Evolutionary conservation across 106 monocot genomes (phyloP).

Genomic region (Alisma plantagoaquatica): DNA sequence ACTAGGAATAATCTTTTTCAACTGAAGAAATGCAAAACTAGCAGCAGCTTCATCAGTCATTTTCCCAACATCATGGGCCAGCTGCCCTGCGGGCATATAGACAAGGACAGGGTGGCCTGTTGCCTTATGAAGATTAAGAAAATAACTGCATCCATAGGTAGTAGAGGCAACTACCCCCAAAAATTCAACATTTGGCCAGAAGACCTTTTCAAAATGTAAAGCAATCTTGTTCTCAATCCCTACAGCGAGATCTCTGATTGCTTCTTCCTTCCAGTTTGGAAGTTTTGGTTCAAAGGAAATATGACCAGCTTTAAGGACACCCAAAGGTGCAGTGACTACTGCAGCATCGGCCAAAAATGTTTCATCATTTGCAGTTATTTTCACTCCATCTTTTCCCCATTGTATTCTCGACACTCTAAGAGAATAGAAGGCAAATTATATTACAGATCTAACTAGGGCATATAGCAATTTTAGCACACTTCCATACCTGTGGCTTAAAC

Average conservation of each 20-base stretch:
- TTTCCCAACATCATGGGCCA: slow-evolving; percentile 89
- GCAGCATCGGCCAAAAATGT: slow-evolving; percentile 79
- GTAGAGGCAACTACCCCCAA: slow-evolving; percentile 80
- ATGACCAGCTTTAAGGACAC: slow-evolving; percentile 70
- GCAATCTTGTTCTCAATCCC: slow-evolving; percentile 96
- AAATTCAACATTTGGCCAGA: slow-evolving; percentile 99
- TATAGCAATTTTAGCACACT: background rate
- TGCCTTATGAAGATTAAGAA: slow-evolving; percentile 98
- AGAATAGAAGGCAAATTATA: too few relatives aligned
- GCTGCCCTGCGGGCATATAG: slow-evolving; percentile 94
- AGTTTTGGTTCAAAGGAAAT: slow-evolving; percentile 83
- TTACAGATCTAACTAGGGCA: too few relatives aligned
- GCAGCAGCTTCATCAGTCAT: slow-evolving; percentile 86
- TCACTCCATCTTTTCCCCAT: slow-evolving; percentile 68
- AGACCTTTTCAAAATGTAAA: slow-evolving; percentile 85
- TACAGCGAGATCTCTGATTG: slow-evolving; percentile 55
- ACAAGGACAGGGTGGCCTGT: slow-evolving; percentile 97
- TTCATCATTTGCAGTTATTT: slow-evolving; percentile 64
- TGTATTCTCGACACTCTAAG: too few relatives aligned
- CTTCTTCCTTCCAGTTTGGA: slow-evolving; percentile 89
- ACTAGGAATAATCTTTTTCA: slow-evolving; percentile 69
- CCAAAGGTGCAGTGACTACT: slow-evolving; percentile 74
- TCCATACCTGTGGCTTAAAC: slow-evolving; percentile 54
- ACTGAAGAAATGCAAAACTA: slow-evolving; percentile 71
- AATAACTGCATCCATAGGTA: slow-evolving; percentile 94